Percentiles rank a stretch among this genome's conserved stretches.
Conservation (phyloP, 2,329 filamentous ascomycete species). For the Furcasterigmium sp. region DNA sequence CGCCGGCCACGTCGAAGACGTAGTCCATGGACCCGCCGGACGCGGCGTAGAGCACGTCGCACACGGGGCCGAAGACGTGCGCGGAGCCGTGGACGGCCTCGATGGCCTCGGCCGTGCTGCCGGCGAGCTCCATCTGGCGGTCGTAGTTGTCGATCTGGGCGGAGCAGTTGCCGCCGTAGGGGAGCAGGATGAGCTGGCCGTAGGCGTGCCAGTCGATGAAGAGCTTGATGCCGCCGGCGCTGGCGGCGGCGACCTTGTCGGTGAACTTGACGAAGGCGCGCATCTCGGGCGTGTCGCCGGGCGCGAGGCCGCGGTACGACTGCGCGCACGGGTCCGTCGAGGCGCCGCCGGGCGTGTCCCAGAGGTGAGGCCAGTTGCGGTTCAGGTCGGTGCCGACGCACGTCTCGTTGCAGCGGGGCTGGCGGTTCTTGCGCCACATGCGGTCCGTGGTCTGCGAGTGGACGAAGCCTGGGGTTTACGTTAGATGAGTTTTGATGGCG, state of each 20-base stretch:
- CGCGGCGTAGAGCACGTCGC: conserved; percentile 56
- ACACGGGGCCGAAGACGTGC: conserved; percentile 46
- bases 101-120: conserved; percentile 45
- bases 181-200: conserved; percentile 43
- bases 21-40: conserved; percentile 39
- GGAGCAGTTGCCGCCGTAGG: conserved; percentile 56
- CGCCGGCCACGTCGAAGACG: conserved; percentile 32
- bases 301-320: conserved; percentile 28
- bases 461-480: conserved; percentile 37
- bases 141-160: conserved; percentile 37
- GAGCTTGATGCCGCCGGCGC: conserved; percentile 36
- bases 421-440: conserved; percentile 49
- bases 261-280: conserved; percentile 35
- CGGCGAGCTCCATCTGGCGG: conserved; percentile 43
- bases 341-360: conserved; percentile 35
- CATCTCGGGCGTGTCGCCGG: conserved; percentile 39
- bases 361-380: conserved; percentile 46
- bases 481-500: neutral
- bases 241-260: conserved; percentile 19
- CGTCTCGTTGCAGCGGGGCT: conserved; percentile 21
- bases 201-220: conserved; percentile 57
- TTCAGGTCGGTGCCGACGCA: conserved; percentile 44
- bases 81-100: conserved; percentile 29
- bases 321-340: conserved; percentile 37
- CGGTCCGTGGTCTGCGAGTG: conserved; percentile 46